Evolutionary conservation across 805 yeast species (phyloP).

Genomic region (Wickerhamomyces queroliae): DNA sequence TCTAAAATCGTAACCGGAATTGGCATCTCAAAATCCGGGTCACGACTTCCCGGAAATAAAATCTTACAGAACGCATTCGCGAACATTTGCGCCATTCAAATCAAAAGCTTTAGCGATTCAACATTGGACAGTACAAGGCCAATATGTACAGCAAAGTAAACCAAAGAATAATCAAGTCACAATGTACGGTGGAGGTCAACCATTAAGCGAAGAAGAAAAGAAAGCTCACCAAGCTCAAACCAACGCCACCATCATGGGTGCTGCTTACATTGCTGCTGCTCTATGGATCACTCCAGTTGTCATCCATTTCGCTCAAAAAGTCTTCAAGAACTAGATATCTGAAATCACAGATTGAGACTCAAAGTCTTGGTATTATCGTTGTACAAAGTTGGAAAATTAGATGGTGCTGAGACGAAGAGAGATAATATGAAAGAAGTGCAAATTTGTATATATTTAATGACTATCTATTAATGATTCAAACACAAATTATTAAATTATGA

Average conservation of each 20-base stretch:
- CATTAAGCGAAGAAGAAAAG: conserved; percentile 60
- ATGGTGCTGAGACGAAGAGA: background rate
- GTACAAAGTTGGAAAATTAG: no score
- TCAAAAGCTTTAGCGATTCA: no score
- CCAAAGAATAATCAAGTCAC: conserved; percentile 1
- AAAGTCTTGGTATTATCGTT: no score
- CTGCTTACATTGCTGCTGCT: conserved; percentile 59
- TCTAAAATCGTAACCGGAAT: no score
- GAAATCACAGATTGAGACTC: no score
- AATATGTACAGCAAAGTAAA: conserved; percentile 1
- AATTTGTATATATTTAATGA: conserved; percentile 4
- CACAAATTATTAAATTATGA: background rate
- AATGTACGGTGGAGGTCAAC: conserved; percentile 47
- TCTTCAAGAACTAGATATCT: no score
- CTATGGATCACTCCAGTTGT: conserved; percentile 53
- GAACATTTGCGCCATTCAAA: no score
- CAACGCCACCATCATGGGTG: conserved; percentile 49
- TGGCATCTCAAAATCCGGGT: no score
- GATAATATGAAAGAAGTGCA: no score
- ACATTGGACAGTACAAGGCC: no score
- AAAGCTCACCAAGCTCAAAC: conserved; percentile 60
- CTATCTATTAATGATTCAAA: background rate
- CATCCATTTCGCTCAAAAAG: conserved; percentile 47
- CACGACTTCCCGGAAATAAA: no score
- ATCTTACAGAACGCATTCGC: no score